These are phyloP conservation scores for Phytophthora palmivora DNA, from an alignment of 352 stramenopile species.

Conservation along the genomic window DNA sequence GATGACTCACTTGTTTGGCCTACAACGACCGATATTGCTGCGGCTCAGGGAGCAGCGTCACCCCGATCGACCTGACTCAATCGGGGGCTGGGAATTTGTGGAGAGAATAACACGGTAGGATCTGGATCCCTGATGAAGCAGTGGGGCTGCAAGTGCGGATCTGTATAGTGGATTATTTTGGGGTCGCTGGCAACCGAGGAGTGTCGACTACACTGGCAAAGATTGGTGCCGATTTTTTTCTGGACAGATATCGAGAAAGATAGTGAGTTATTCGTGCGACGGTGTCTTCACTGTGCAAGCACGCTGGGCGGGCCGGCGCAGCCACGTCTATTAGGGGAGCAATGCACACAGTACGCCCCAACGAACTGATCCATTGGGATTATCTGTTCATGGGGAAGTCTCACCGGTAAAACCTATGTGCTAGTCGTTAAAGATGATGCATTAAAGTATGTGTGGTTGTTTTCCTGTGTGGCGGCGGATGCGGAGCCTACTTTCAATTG, in stretches of 20 bases:
- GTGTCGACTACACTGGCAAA: too few relatives aligned
- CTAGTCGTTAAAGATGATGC: constrained; percentile 1
- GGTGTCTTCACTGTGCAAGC: constrained; percentile 13
- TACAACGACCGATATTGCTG: background rate
- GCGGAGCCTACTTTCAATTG: background rate
- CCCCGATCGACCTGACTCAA: too few relatives aligned
- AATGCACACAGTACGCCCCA: constrained; percentile 2
- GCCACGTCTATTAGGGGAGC: constrained; percentile 3
- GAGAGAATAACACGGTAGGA: background rate
- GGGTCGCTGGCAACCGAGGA: constrained; percentile 1
- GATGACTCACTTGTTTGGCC: background rate
- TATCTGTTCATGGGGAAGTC: constrained; percentile 1
- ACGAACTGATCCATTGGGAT: background rate
- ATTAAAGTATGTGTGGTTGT: constrained; percentile 5
- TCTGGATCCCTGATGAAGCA: background rate
- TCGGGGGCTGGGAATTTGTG: too few relatives aligned
- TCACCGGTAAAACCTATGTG: background rate
- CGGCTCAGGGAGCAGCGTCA: too few relatives aligned
- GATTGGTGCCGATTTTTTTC: background rate
- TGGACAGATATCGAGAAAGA: background rate
- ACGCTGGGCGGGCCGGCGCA: background rate
- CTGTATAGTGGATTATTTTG: constrained; percentile 1
- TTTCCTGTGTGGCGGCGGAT: background rate
- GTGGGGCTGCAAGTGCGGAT: background rate
- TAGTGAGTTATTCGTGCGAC: background rate